These are phyloP conservation scores for Arbutus unedo DNA, from an alignment of 148 eudicot genomes.

Conservation along the genomic window DNA sequence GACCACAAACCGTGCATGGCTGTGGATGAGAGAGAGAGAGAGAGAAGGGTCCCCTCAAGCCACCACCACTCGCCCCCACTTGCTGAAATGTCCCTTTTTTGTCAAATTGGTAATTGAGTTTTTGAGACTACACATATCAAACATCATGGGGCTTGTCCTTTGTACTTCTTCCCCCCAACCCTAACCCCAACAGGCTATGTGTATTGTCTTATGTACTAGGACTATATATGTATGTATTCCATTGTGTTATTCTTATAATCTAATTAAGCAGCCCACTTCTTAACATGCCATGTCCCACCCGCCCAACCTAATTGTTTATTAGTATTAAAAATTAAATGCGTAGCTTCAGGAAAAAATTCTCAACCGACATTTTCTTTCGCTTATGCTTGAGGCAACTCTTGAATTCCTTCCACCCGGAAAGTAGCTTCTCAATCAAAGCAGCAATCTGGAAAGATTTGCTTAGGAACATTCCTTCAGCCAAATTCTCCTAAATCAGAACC, in stretches of 20 bases:
- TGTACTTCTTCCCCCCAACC: neutral
- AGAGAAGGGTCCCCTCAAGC: neutral
- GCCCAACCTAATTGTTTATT: neutral
- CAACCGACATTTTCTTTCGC: too few species aligned
- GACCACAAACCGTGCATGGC: slow-evolving; percentile 10
- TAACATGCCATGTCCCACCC: neutral
- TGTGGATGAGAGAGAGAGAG: neutral
- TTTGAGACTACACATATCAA: neutral
- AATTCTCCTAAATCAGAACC: too few species aligned
- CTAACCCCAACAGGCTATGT: neutral
- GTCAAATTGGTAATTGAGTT: neutral
- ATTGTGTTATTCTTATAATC: too few species aligned
- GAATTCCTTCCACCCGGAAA: too few species aligned
- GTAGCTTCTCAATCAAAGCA: too few species aligned
- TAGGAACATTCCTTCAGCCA: too few species aligned
- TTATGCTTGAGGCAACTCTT: too few species aligned
- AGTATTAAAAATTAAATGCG: too few species aligned
- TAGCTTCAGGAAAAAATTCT: too few species aligned
- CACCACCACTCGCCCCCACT: neutral
- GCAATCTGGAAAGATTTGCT: too few species aligned
- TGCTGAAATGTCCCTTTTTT: neutral
- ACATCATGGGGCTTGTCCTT: neutral
- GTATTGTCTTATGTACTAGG: neutral
- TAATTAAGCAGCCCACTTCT: too few species aligned
- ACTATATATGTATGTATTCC: too few species aligned